Conservation (phyloP, 2,329 filamentous ascomycete genomes). For the Penicillium sclerotiorum region DNA sequence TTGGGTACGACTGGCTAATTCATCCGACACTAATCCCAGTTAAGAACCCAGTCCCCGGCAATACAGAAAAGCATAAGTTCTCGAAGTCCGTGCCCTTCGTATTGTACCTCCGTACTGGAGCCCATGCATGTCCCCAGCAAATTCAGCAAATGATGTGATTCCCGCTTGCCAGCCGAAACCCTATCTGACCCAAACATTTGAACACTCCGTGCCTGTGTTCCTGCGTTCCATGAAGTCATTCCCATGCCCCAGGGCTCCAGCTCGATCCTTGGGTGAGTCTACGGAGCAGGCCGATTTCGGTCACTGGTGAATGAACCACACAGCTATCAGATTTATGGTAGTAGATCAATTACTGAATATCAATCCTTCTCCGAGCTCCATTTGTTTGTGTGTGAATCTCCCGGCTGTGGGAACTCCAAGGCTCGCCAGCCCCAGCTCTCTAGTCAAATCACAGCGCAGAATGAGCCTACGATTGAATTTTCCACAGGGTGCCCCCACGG, state of each 20-base stretch:
- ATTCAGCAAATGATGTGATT: constrained; percentile 8
- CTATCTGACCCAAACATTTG: constrained; percentile 12
- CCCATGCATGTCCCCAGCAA: constrained; percentile 1
- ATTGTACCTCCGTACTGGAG: constrained; percentile 3
- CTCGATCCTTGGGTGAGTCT: background rate
- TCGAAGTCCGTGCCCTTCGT: constrained; percentile 6
- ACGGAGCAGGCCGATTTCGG: no score
- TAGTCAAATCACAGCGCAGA: background rate
- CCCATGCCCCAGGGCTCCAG: background rate
- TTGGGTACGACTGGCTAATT: constrained; percentile 3
- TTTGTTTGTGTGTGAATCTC: constrained; percentile 14
- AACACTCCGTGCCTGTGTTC: no score
- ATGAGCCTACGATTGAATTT: background rate
- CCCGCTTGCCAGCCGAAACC: constrained; percentile 11
- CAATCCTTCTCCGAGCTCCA: background rate
- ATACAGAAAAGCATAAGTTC: no score
- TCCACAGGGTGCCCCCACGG: background rate
- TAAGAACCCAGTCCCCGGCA: constrained; percentile 7
- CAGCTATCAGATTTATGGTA: background rate
- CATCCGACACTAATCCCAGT: constrained; percentile 14
- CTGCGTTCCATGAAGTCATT: constrained; percentile 9
- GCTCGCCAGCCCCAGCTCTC: background rate
- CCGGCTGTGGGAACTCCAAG: constrained; percentile 8
- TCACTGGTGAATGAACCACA: background rate
- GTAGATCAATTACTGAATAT: constrained; percentile 10